Conservation (phyloP, 306 rosid genomes). For the Senna siamea region DNA sequence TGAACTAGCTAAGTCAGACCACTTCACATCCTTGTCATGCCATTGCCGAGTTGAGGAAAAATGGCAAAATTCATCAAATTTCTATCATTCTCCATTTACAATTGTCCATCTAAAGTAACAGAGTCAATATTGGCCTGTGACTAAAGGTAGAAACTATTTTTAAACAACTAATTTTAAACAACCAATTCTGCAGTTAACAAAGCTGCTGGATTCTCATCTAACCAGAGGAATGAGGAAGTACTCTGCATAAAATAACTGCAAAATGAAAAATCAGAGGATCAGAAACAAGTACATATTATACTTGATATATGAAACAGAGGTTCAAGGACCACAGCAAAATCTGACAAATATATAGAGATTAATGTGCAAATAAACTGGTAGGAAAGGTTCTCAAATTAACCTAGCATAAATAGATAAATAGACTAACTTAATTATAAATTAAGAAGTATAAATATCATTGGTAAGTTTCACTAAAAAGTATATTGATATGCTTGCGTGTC, state of each 20-base stretch:
- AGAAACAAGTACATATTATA: neutral
- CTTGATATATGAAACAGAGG: no score
- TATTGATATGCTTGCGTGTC: neutral
- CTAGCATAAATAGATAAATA: neutral
- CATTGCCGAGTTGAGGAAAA: no score
- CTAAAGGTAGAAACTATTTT: conserved; percentile 8
- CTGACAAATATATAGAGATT: neutral
- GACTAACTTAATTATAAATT: neutral
- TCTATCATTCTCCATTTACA: conserved; percentile 31
- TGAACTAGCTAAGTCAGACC: no score
- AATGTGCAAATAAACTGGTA: neutral
- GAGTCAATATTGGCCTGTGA: conserved; percentile 13
- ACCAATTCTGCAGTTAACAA: conserved; percentile 13
- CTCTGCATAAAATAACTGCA: conserved; percentile 93
- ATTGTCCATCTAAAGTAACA: conserved; percentile 3
- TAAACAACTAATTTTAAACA: conserved; percentile 23
- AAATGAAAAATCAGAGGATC: conserved; percentile 33
- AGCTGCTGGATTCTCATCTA: conserved; percentile 54
- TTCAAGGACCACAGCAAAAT: no score
- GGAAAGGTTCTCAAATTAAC: neutral
- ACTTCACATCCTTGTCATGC: no score
- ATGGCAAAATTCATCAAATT: no score
- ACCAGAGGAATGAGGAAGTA: conserved; percentile 84
- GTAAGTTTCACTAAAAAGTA: neutral
- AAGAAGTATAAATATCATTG: neutral